Evolutionary conservation across 352 stramenopile genomes (phyloP).

Genomic region (Phytopythium aichiense): DNA sequence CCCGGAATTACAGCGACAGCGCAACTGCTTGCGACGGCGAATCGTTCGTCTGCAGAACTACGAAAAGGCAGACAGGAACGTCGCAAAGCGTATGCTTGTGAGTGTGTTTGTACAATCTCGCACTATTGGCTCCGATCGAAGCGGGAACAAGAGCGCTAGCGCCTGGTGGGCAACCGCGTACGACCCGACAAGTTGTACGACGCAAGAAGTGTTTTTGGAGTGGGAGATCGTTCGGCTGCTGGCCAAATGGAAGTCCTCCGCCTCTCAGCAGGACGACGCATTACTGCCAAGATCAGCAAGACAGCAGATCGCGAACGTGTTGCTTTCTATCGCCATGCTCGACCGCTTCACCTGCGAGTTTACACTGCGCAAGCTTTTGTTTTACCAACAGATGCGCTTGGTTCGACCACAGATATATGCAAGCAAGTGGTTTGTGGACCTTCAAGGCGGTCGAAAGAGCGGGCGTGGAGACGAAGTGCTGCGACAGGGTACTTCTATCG

Average conservation of each 20-base stretch:
- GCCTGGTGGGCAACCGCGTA: slow-evolving; percentile 64
- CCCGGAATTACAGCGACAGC: slow-evolving; percentile 35
- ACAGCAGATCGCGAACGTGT: slow-evolving; percentile 31
- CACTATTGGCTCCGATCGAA: neutral
- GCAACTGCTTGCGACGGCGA: slow-evolving; percentile 38
- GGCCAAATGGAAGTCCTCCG: slow-evolving; percentile 13
- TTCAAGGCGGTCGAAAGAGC: slow-evolving; percentile 49
- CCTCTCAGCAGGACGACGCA: slow-evolving; percentile 12
- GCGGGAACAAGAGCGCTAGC: too few species aligned
- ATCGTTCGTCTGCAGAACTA: slow-evolving; percentile 28
- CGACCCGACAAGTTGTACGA: slow-evolving; percentile 26
- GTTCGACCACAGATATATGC: slow-evolving; percentile 46
- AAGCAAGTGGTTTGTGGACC: slow-evolving; percentile 59
- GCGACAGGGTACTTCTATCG: slow-evolving; percentile 42
- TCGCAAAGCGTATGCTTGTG: slow-evolving; percentile 39
- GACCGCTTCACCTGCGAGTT: slow-evolving; percentile 70
- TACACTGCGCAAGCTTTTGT: slow-evolving; percentile 60
- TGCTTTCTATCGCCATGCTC: slow-evolving; percentile 58
- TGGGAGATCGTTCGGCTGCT: slow-evolving; percentile 64
- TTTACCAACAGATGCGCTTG: slow-evolving; percentile 58
- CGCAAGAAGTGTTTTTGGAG: slow-evolving; percentile 65
- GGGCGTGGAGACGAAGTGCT: slow-evolving; percentile 68
- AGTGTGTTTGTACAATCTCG: slow-evolving; percentile 13
- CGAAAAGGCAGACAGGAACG: slow-evolving; percentile 5
- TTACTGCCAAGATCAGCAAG: slow-evolving; percentile 13